Evolutionary conservation across 148 eudicot species (phyloP), one percentile per base, ranked within the genome.

Genomic region (Tetragonia tetragonoides): DNA sequence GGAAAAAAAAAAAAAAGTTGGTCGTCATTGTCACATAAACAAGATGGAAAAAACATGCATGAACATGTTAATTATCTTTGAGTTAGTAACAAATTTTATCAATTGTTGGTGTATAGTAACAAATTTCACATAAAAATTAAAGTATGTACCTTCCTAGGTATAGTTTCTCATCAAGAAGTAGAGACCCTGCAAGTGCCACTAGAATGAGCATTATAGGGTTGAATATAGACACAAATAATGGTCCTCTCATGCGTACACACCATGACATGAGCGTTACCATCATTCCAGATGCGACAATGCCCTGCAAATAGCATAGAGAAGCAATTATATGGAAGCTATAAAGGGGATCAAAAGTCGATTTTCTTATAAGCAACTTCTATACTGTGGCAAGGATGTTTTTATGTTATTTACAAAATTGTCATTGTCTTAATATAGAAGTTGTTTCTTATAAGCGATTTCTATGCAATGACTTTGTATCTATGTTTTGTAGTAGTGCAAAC

Each of bases 211-310:
- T 56, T 66, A 89, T 71, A 20, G 96, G 93, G 75, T 69, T 88
- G 56, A 91, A 91, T 64, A 84, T 72, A 0, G 96, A 89, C 38
- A 84, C 93, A 24, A 81, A 91, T 64, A 91, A 63, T 5, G 96
- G 96, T 15, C 96, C 93, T 64, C 81, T 83, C 84, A 83, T 72
- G 51, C 80, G 86, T 37, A 89, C 77, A 68, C 90, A 85, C 83
- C 86, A 84, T 40, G 88, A 80, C 5, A 75, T 78, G 3, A 88
- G 42, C 0, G 81, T 60, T 61, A 87, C 76, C 78, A 75, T 67
- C 24, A 86, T 3, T 61, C 88, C 96, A 3, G 90, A 85, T 51
- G 78, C 87, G 66, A 87, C 59, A 40, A 87, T 68, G 46, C 93
- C 93, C 90, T 90, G 56, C 65, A 79, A 59, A 14, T 18, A 10